phyloP scores from a whole-genome alignment of 176 grass and related monocot genomes.

The Alopecurus myosuroides region DNA sequence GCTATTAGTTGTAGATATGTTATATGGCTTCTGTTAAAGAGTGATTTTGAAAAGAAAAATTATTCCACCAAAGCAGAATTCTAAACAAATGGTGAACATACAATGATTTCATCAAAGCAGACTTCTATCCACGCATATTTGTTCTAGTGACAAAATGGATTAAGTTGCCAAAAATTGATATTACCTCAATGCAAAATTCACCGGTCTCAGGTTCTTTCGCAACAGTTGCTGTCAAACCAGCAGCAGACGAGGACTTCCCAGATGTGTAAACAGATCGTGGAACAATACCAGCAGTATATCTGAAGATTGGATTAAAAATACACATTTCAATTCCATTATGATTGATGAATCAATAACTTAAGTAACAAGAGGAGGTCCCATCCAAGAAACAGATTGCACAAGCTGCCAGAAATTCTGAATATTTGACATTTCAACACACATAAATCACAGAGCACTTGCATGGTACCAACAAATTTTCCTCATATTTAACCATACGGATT shows the following conservation, averaged over 20 bases:
- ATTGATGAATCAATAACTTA: not conserved
- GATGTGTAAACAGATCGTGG: constrained; percentile 98
- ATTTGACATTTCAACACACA: not conserved
- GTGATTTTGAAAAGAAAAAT: not conserved
- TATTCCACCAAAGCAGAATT: not conserved
- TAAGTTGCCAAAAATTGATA: not conserved
- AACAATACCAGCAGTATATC: constrained; percentile 78
- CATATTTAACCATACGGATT: not conserved
- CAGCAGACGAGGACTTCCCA: constrained; percentile 95
- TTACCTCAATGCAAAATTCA: constrained; percentile 99
- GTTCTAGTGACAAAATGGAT: not conserved
- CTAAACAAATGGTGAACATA: not conserved
- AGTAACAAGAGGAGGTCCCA: not conserved
- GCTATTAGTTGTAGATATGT: not conserved
- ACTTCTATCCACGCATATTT: not conserved
- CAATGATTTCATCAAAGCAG: not conserved
- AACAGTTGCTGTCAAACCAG: constrained; percentile 95
- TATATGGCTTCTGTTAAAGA: not conserved
- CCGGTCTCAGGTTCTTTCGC: constrained; percentile 98
- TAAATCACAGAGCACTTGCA: not conserved
- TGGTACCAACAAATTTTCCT: not conserved
- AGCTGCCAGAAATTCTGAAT: not conserved
- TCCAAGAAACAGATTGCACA: not conserved
- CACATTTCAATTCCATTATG: not conserved
- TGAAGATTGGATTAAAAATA: constrained; percentile 37